A percentile compares a stretch with the other conserved stretches of the same genome.
These are phyloP conservation scores for Tetracladium marchalianum DNA, from an alignment of 495 filamentous ascomycete genomes.

Conservation along the genomic window DNA sequence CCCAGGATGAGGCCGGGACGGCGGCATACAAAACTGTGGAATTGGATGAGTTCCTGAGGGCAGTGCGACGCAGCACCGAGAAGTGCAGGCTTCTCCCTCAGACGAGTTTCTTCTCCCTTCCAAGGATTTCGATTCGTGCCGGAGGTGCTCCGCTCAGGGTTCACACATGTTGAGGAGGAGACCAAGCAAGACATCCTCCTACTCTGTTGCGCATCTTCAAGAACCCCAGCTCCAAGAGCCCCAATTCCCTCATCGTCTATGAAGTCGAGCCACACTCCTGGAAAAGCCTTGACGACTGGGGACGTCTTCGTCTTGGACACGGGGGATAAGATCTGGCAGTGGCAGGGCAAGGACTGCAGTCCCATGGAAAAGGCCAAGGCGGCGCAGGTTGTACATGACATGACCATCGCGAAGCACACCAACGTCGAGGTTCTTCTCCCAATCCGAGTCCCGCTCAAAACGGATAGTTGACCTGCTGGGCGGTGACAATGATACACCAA, in stretches of 20 bases:
- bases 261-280: slow-evolving; percentile 54
- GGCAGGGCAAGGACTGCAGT: slow-evolving; percentile 52
- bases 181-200: slow-evolving; percentile 26
- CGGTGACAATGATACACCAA: slow-evolving; percentile 29
- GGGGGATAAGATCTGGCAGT: slow-evolving; percentile 52
- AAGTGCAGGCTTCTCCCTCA: slow-evolving; percentile 43
- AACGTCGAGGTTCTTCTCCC: slow-evolving; percentile 52
- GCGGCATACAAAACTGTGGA: slow-evolving; percentile 60
- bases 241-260: slow-evolving; percentile 42
- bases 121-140: slow-evolving; percentile 38
- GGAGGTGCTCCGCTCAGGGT: slow-evolving; percentile 53
- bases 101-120: slow-evolving; percentile 49
- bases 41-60: slow-evolving; percentile 51
- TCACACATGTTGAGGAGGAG: slow-evolving; percentile 44
- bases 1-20: slow-evolving; percentile 53
- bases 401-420: slow-evolving; percentile 49
- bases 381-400: slow-evolving; percentile 50
- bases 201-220: slow-evolving; percentile 51
- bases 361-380: slow-evolving; percentile 58
- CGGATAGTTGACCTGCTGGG: slow-evolving; percentile 45
- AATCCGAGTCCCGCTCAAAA: slow-evolving; percentile 41
- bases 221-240: slow-evolving; percentile 30
- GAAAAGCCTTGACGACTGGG: slow-evolving; percentile 46
- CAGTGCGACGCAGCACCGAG: slow-evolving; percentile 50
- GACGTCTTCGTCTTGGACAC: slow-evolving; percentile 54